Evolutionary conservation across 306 rosid species (phyloP), one percentile per base, ranked within the genome.

Genomic region (Glycyrrhiza uralensis): DNA sequence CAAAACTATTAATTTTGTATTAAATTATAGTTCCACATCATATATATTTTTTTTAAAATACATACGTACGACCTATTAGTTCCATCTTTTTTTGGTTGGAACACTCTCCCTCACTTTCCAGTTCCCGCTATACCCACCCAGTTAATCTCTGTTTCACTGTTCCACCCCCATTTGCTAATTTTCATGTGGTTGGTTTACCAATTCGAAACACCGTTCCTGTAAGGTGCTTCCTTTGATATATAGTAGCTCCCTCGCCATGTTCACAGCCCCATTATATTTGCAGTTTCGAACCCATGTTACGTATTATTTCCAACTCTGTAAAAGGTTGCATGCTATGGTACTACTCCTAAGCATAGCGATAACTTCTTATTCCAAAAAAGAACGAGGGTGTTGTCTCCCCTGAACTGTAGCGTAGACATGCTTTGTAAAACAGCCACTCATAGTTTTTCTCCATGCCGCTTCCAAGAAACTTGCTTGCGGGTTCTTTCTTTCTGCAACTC

Each of bases 401-500:
- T 7, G 5, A 32, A 23, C 15, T 3, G 5, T 22, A 56, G 22
- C 59, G 59, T 22, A 58, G 79, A 23, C 24, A 77, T 79, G 83
- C 59, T 77, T 18, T 82, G 78, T 60, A 65, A 76, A 75, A 67
- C 82, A 55, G 66, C 77, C 28, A 6, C 75, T 68, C 76, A 66
- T 69, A 41, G 39, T 39, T 54, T 79, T 20, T 57, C 65, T 49
- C 71, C 72, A 0, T 5, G 33, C 52, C 72, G 50, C 47, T 33
- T 87, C 36, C 77, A 82, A 80, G 86, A 90, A 32, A 70, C 20
- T 19, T 90, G 88, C 76, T 38, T 80, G 54, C 72, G 81, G 45
- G 42, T 90, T 72, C 78, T 87, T 61, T 84, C 86, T 46, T 33
- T 74, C 7, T 85, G 93, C 89, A 90, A 86, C 70, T 80, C 91